phyloP scores from a whole-genome alignment of 352 stramenopile genomes.

The Phytophthora aleatoria region DNA sequence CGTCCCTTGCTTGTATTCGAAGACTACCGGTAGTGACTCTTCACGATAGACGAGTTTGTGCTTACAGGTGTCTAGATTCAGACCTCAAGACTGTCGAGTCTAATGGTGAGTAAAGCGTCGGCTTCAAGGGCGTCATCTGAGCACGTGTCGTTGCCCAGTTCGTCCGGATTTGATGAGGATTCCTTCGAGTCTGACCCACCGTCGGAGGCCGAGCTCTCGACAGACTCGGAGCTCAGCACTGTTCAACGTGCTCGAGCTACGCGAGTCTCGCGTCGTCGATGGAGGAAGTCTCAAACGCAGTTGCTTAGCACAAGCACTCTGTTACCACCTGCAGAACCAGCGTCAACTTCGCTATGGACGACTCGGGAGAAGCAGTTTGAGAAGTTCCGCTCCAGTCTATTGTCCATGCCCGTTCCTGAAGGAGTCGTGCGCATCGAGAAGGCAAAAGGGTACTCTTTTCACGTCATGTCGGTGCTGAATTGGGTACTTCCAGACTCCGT shows the following conservation, averaged over 20 bases:
- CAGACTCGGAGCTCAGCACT: conserved; percentile 17
- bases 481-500: conserved; percentile 71
- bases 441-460: conserved; percentile 63
- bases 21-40: conserved; percentile 12
- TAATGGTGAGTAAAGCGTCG: conserved; percentile 9
- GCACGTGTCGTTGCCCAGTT: conserved; percentile 23
- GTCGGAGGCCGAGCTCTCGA: conserved; percentile 20
- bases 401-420: conserved; percentile 73
- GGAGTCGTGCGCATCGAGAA: conserved; percentile 55
- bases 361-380: conserved; percentile 79
- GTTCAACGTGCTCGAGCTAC: conserved; percentile 19
- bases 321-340: conserved; percentile 22
- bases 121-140: conserved; percentile 12
- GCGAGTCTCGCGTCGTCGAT: conserved; percentile 23
- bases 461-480: conserved; percentile 68
- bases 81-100: not conserved
- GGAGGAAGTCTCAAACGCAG: conserved; percentile 13
- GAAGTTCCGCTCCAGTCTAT: conserved; percentile 62
- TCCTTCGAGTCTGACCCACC: conserved; percentile 18
- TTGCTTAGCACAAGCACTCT: conserved; percentile 11
- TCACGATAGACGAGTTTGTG: conserved; percentile 19
- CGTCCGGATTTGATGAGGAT: conserved; percentile 15
- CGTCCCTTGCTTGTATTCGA: not conserved
- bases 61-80: too few relatives aligned
- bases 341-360: conserved; percentile 52